A percentile compares a stretch with the other conserved stretches of the same genome.
Evolutionary conservation across 352 stramenopile genomes (phyloP).

Genomic region (Peronospora belbahrii): DNA sequence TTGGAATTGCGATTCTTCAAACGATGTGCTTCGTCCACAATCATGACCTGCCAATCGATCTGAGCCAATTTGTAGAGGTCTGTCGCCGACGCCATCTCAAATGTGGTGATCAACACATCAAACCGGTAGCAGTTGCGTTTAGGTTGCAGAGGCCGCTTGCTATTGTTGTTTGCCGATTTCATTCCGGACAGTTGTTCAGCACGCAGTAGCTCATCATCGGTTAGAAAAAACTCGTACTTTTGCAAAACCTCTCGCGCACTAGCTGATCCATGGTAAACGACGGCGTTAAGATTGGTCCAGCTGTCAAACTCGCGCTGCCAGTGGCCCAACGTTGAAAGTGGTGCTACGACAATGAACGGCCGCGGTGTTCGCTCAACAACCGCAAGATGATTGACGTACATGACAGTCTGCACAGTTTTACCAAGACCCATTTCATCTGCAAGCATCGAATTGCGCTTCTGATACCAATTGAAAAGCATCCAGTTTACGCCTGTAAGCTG

Average conservation of each 20-base stretch:
- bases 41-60: constrained; percentile 91
- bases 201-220: constrained; percentile 34
- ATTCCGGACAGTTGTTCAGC: constrained; percentile 27
- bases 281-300: constrained; percentile 97
- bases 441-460: constrained; percentile 96
- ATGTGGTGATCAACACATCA: constrained; percentile 99
- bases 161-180: constrained; percentile 9
- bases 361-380: constrained; percentile 90
- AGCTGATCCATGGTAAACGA: constrained; percentile 96
- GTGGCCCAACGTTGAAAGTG: constrained; percentile 95
- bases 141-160: constrained; percentile 17
- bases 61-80: constrained; percentile 92
- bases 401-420: constrained; percentile 94
- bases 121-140: constrained; percentile 87
- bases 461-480: constrained; percentile 98
- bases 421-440: constrained; percentile 98
- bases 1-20: constrained; percentile 98
- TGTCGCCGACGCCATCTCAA: constrained; percentile 95
- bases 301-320: constrained; percentile 93
- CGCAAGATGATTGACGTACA: constrained; percentile 93
- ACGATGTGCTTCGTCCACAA: constrained; percentile 99
- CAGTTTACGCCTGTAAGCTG: constrained; percentile 99
- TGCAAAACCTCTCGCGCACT: constrained; percentile 86
- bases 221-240: constrained; percentile 93
- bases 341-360: constrained; percentile 97